These are phyloP conservation scores for Herpetomonas muscarum DNA, from an alignment of 208 protist species.

Conservation along the genomic window DNA sequence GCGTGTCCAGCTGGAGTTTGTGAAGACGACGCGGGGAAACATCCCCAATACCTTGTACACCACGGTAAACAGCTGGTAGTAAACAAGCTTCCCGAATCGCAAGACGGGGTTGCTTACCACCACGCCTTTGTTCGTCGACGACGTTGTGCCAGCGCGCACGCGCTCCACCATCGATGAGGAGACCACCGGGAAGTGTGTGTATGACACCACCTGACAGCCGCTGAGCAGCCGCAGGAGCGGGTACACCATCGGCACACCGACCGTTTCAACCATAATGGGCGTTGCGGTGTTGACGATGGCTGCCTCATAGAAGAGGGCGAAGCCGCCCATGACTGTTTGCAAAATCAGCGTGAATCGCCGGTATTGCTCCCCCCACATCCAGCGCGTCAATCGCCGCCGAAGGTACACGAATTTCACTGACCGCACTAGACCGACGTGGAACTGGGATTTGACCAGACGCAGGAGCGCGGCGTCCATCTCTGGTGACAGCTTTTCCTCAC, in stretches of 20 bases:
- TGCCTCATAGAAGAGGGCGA: constrained; percentile 85
- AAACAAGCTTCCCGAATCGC: constrained; percentile 63
- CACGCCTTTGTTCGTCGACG: constrained; percentile 80
- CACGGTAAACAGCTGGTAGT: constrained; percentile 88
- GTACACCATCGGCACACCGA: constrained; percentile 95
- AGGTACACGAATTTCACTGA: constrained; percentile 74
- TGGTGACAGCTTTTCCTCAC: constrained; percentile 10
- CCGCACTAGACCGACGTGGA: constrained; percentile 51
- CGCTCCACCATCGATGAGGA: constrained; percentile 73
- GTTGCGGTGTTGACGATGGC: constrained; percentile 65
- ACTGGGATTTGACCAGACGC: constrained; percentile 44
- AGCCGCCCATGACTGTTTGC: constrained; percentile 87
- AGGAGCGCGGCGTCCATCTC: constrained; percentile 13
- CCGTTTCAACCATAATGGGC: constrained; percentile 90
- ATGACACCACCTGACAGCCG: constrained; percentile 83
- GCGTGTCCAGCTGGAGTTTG: constrained; percentile 98
- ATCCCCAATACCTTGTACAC: constrained; percentile 88
- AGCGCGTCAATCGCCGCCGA: constrained; percentile 25
- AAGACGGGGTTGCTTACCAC: constrained; percentile 39
- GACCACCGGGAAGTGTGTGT: constrained; percentile 99
- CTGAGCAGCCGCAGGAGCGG: constrained; percentile 87
- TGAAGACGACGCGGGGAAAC: constrained; percentile 82
- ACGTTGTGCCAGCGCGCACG: constrained; percentile 31
- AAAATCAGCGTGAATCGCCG: constrained; percentile 90
- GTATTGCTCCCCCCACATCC: constrained; percentile 66